A percentile compares a stretch with the other conserved stretches of the same genome.
phyloP scores from a whole-genome alignment of 441 rosid species.

The Brassica balearica region DNA sequence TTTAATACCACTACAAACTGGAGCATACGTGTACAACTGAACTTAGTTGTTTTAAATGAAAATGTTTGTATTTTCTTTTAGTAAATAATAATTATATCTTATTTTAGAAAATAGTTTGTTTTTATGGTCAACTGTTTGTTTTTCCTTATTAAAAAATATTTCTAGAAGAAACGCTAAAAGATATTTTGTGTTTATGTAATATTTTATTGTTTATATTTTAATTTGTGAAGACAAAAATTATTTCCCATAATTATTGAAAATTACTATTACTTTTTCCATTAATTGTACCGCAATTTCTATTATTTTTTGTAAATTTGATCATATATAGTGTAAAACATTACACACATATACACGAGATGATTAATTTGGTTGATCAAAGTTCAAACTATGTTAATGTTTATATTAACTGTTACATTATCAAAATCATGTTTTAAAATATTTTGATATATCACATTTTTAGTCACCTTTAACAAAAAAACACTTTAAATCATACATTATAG shows the following conservation, averaged over 20 bases:
- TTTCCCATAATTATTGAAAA: neutral
- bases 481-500: neutral
- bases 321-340: too few species aligned
- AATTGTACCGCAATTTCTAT: neutral
- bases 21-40: neutral
- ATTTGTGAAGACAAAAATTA: neutral
- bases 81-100: neutral
- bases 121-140: neutral
- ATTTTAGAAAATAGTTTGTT: neutral
- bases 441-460: neutral
- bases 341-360: too few species aligned
- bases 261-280: neutral
- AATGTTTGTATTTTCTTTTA: neutral
- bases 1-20: neutral
- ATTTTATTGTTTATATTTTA: neutral
- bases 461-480: neutral
- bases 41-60: neutral
- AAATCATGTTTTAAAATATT: neutral
- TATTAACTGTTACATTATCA: too few species aligned
- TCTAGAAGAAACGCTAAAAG: conserved; percentile 10
- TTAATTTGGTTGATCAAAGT: too few species aligned
- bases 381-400: neutral
- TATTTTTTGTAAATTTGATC: neutral
- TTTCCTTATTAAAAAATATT: neutral
- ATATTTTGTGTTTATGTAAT: neutral